A percentile compares a stretch with the other conserved stretches of the same genome.
Evolutionary conservation across 2,329 filamentous ascomycete species (phyloP).

Genomic region (Phoma sp.): DNA sequence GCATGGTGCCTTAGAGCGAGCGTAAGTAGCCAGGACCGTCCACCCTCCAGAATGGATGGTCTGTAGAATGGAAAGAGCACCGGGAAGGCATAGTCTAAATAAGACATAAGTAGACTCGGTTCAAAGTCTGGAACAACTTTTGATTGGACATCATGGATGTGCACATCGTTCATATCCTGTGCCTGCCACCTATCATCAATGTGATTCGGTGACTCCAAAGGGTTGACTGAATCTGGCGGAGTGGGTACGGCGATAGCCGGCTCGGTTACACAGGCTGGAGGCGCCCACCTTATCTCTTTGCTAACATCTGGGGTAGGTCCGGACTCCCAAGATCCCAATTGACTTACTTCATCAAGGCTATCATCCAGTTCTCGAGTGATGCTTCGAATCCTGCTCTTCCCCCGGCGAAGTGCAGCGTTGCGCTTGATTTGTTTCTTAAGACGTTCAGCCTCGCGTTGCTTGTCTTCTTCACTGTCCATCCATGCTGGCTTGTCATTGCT

Average conservation of each 20-base stretch:
- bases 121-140: constrained; percentile 5
- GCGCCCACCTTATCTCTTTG: no score
- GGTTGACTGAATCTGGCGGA: no score
- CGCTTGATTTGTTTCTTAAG: constrained; percentile 67
- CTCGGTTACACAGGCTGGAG: no score
- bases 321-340: no score
- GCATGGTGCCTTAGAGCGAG: constrained; percentile 21
- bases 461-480: constrained; percentile 44
- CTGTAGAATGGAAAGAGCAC: constrained; percentile 70
- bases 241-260: no score
- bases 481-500: constrained; percentile 51
- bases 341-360: no score
- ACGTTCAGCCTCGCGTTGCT: constrained; percentile 60
- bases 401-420: constrained; percentile 56
- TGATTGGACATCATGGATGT: no score
- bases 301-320: no score
- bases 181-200: no score
- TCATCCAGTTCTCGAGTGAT: no score
- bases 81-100: constrained; percentile 68
- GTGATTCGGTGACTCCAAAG: no score
- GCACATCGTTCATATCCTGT: no score
- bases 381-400: neutral
- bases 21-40: constrained; percentile 69
- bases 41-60: constrained; percentile 63
- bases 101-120: constrained; percentile 49